A percentile compares a stretch with the other conserved stretches of the same genome.
These are phyloP conservation scores for Amylostereum chailletii DNA, from an alignment of 1,284 basidiomycete genomes.

Conservation along the genomic window DNA sequence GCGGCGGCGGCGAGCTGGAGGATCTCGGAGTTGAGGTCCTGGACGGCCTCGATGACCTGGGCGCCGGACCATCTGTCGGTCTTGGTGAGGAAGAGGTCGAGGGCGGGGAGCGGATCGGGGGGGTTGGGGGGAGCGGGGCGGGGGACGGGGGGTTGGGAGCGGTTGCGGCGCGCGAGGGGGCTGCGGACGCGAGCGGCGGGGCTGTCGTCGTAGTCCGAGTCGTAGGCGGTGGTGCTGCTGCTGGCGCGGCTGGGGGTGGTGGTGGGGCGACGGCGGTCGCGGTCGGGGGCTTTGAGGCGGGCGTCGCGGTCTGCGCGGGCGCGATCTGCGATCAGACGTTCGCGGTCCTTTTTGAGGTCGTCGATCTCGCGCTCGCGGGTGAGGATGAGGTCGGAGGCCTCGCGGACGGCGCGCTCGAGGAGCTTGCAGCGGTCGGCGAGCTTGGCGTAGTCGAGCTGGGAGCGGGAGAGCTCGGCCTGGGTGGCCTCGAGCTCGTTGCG, in stretches of 20 bases:
- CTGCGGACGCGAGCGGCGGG: slow-evolving; percentile 15
- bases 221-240: slow-evolving; percentile 6
- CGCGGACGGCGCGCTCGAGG: slow-evolving; percentile 42
- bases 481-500: slow-evolving; percentile 50
- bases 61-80: slow-evolving; percentile 68
- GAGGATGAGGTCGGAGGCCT: slow-evolving; percentile 23
- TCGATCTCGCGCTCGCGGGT: slow-evolving; percentile 42
- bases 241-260: slow-evolving; percentile 4
- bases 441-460: slow-evolving; percentile 41
- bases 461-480: slow-evolving; percentile 45
- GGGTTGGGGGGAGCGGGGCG: slow-evolving; percentile 19
- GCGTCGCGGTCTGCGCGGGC: slow-evolving; percentile 13
- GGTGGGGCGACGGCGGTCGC: not conserved
- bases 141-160: slow-evolving; percentile 18
- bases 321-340: slow-evolving; percentile 22
- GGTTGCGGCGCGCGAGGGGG: slow-evolving; percentile 4
- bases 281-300: not conserved
- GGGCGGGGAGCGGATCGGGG: slow-evolving; percentile 32
- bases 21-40: slow-evolving; percentile 71
- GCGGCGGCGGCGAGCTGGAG: slow-evolving; percentile 67
- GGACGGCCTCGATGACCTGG: slow-evolving; percentile 67
- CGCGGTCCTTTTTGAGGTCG: slow-evolving; percentile 36
- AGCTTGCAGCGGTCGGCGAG: slow-evolving; percentile 51
- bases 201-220: slow-evolving; percentile 9
- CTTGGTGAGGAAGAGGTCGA: slow-evolving; percentile 62